phyloP scores from a whole-genome alignment of 106 monocot species.

The Allium sativum region DNA sequence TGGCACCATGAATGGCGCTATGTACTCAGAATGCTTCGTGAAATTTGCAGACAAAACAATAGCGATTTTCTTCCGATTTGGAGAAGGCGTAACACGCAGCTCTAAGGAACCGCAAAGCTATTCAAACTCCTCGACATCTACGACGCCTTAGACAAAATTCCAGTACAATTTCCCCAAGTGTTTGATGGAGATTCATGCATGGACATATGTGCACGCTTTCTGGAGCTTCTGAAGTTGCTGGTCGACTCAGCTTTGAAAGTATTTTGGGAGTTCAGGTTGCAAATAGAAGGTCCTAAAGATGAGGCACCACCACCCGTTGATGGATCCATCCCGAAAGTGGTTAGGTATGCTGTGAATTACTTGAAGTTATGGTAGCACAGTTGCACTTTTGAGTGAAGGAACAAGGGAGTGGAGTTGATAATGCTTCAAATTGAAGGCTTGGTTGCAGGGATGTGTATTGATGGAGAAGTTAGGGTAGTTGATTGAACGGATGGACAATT shows the following conservation, averaged over 20 bases:
- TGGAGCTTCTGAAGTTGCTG: slow-evolving; percentile 42
- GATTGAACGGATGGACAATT: no score
- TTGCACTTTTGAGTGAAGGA: no score
- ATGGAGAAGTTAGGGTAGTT: no score
- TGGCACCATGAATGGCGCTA: slow-evolving; percentile 20
- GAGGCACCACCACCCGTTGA: slow-evolving; percentile 12
- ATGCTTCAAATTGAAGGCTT: no score
- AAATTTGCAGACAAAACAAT: slow-evolving; percentile 47
- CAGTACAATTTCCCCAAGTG: slow-evolving; percentile 7
- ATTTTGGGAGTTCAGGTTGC: slow-evolving; percentile 30
- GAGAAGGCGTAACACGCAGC: slow-evolving; percentile 44
- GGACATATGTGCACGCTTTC: slow-evolving; percentile 25
- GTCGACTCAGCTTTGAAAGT: slow-evolving; percentile 29
- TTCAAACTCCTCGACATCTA: slow-evolving; percentile 57
- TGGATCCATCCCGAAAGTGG: slow-evolving; percentile 29
- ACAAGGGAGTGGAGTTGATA: no score
- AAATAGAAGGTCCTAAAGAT: slow-evolving; percentile 21
- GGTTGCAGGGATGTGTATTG: no score
- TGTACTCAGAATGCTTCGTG: slow-evolving; percentile 44
- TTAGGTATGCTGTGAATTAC: slow-evolving; percentile 13
- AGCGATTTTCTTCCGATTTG: slow-evolving; percentile 56
- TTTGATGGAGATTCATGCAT: slow-evolving; percentile 30
- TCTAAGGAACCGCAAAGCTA: slow-evolving; percentile 41
- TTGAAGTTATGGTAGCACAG: no score
- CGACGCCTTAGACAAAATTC: slow-evolving; percentile 13